These are phyloP conservation scores for Epichloe festucae DNA, from an alignment of 2,329 filamentous ascomycete species.

Conservation along the genomic window DNA sequence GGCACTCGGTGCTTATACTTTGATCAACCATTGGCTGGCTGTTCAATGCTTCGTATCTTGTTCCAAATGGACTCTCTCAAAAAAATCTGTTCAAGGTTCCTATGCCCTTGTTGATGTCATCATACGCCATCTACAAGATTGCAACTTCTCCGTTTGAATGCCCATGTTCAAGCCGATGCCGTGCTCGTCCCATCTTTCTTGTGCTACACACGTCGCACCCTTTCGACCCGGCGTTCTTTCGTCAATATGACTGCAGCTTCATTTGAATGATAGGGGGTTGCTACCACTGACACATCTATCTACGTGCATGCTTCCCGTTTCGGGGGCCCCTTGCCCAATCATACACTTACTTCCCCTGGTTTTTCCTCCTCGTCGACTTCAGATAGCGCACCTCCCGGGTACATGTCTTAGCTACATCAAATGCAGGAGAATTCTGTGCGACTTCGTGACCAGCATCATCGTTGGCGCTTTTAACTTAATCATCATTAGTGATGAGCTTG, in stretches of 20 bases:
- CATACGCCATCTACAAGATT: not conserved
- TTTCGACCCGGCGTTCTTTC: not conserved
- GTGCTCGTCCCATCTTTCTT: not conserved
- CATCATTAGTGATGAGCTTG: conserved; percentile 49
- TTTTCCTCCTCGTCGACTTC: not conserved
- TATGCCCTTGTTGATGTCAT: not conserved
- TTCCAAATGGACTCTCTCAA: too few species aligned
- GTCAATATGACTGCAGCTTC: not conserved
- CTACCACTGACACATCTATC: not conserved
- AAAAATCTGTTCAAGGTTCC: not conserved
- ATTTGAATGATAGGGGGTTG: not conserved
- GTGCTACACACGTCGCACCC: not conserved
- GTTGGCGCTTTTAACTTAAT: not conserved
- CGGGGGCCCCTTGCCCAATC: not conserved
- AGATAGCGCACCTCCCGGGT: not conserved
- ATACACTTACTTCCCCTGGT: not conserved
- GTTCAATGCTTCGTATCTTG: not conserved
- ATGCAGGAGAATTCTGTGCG: not conserved
- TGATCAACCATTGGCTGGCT: not conserved
- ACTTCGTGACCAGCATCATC: not conserved
- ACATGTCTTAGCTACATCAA: not conserved
- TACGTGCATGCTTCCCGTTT: not conserved
- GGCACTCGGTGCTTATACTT: not conserved
- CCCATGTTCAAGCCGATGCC: not conserved
- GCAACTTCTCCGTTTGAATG: not conserved